These are phyloP conservation scores for Gracilariopsis chorda DNA, from an alignment of 23 red algal genomes.

Conservation along the genomic window DNA sequence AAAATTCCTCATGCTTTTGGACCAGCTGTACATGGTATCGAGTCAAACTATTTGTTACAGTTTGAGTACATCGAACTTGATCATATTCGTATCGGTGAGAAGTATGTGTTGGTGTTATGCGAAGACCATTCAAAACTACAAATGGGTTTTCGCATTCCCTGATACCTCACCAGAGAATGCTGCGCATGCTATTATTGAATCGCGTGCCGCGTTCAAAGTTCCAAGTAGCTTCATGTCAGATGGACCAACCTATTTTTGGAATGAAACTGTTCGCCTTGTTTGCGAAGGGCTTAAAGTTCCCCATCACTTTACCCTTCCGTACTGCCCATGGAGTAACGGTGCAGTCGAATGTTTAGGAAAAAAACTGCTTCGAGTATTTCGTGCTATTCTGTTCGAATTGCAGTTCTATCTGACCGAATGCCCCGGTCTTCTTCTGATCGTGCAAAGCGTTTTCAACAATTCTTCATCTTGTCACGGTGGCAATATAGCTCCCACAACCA, in stretches of 20 bases:
- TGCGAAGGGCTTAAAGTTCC: neutral
- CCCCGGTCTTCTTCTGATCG: neutral
- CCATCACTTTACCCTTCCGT: slow-evolving; percentile 8
- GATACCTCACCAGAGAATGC: neutral
- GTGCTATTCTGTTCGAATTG: neutral
- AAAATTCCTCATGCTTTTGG: neutral
- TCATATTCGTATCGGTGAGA: neutral
- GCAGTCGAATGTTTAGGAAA: neutral
- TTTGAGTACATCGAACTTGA: neutral
- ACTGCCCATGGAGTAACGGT: slow-evolving; percentile 24
- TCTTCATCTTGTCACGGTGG: neutral
- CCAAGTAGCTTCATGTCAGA: neutral
- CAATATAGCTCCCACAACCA: neutral
- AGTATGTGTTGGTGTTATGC: neutral
- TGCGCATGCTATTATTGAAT: neutral
- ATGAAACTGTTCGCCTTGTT: neutral
- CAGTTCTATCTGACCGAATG: neutral
- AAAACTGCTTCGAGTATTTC: neutral
- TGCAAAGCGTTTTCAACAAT: neutral
- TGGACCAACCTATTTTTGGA: neutral
- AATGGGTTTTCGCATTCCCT: neutral
- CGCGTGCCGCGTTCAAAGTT: neutral
- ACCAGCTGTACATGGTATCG: neutral
- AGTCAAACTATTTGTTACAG: neutral
- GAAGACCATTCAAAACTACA: neutral